Base-by-base conservation (phyloP, 805 yeast genomes). In the Vanderwaltozyma verrucispora region DNA sequence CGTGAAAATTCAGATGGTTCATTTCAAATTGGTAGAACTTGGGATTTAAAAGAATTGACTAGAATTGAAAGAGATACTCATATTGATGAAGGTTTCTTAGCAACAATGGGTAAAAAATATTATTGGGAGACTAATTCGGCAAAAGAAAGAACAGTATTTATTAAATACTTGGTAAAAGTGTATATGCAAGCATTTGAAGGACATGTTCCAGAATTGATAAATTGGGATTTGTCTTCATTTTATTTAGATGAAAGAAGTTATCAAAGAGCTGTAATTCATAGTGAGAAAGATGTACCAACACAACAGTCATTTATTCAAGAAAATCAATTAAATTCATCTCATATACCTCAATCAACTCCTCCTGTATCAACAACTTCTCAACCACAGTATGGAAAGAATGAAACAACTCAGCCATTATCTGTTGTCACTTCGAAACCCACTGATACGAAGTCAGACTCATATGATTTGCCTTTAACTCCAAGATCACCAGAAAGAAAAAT, bases 11-110 rank as follows among this genome's bases (percentile, higher is more conserved):
- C 72, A 9, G 82, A 83, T 47, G 79, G 82, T 1, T 58, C 77
- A 1, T 75, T 82, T 49, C 96, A 88, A 60, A 84, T 88, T 36
- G 97, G 97, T 24, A 72, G 96, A 51, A 81, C 94, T 3, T 88
- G 97, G 97, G 77, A 75, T 44, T 63, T 89, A 49, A 82, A 74
- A 42, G 94, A 84, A 48, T 63, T 89, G 45, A 56, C 67, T 3
- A 57, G 60, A 30, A 57, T 88, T 2, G 75, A 77, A 24, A 67
- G 72, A 38, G 84, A 78, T 42, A 37, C 43, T 24, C 69, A 62
- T 20, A 70, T 69, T 11, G 70, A 67, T 2, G 70, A 73, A 35
- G 86, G 88, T 2, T 66, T 83, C 39, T 43, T 69, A 0, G 64
- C 82, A 37, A 64, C 65, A 14, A 67, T 89, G 53, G 81, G 81